Evolutionary conservation across 139 green algal species (phyloP).

Genomic region (Pycnococcus provasolii): DNA sequence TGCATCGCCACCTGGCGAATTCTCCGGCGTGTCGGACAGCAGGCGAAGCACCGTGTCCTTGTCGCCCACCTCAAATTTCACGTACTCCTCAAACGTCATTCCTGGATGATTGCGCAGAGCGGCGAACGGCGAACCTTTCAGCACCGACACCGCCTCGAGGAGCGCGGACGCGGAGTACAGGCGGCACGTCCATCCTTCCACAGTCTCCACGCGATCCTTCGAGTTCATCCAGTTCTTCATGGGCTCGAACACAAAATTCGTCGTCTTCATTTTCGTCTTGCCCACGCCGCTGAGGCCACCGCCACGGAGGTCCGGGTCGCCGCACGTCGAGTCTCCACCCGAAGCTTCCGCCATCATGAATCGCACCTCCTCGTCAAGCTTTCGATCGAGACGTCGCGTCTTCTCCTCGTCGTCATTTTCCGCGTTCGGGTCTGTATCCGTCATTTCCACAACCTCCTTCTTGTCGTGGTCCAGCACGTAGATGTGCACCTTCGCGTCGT

Average conservation of each 20-base stretch:
- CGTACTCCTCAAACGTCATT: not conserved
- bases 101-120: too few species aligned
- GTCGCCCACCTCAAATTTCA: slow-evolving; percentile 4
- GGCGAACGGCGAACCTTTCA: too few species aligned
- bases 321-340: too few species aligned
- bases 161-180: too few species aligned
- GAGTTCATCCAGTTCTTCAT: too few species aligned
- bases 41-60: not conserved
- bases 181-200: not conserved
- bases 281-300: too few species aligned
- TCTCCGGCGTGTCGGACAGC: too few species aligned
- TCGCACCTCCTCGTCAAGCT: not conserved
- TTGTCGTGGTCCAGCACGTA: slow-evolving; percentile 9
- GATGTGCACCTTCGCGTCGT: not conserved
- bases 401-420: not conserved
- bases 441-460: slow-evolving; percentile 3
- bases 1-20: too few species aligned
- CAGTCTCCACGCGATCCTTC: not conserved
- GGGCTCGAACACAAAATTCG: too few species aligned
- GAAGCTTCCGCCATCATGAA: not conserved
- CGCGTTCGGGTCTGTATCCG: not conserved
- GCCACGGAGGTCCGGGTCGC: too few species aligned
- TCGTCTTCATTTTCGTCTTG: too few species aligned
- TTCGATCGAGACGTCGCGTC: not conserved
- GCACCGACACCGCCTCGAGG: too few species aligned